Percentiles rank a stretch among this genome's conserved stretches.
These are phyloP conservation scores for Suillus tomentosus DNA, from an alignment of 768 basidiomycete species.

Conservation along the genomic window DNA sequence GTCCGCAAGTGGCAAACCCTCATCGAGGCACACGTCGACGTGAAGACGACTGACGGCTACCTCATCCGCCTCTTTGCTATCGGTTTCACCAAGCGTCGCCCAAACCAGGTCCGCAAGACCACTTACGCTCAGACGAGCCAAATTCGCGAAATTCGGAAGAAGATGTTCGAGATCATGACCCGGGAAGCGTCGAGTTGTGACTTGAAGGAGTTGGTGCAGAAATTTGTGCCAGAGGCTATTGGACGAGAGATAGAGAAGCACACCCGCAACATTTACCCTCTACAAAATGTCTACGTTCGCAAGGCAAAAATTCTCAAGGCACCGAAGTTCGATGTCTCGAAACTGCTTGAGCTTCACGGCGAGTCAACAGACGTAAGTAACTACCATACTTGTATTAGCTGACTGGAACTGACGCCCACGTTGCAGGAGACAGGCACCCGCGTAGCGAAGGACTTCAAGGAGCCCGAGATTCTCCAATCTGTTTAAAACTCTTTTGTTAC, in stretches of 20 bases:
- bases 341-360: slow-evolving; percentile 95
- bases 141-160: slow-evolving; percentile 96
- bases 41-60: slow-evolving; percentile 99
- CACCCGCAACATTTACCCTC: slow-evolving; percentile 92
- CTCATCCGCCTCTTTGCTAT: slow-evolving; percentile 98
- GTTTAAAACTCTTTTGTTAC: slow-evolving; percentile 60
- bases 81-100: slow-evolving; percentile 97
- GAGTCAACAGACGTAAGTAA: slow-evolving; percentile 87
- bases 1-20: slow-evolving; percentile 99
- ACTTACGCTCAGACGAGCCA: slow-evolving; percentile 96
- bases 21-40: slow-evolving; percentile 98
- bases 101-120: slow-evolving; percentile 96
- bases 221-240: slow-evolving; percentile 98
- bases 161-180: slow-evolving; percentile 99
- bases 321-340: slow-evolving; percentile 94
- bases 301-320: slow-evolving; percentile 99
- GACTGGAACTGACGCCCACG: slow-evolving; percentile 14
- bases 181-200: slow-evolving; percentile 94
- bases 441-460: slow-evolving; percentile 95
- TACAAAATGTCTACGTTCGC: slow-evolving; percentile 98
- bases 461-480: slow-evolving; percentile 90
- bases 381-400: slow-evolving; percentile 8
- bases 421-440: slow-evolving; percentile 90
- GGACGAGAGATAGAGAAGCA: slow-evolving; percentile 99
- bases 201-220: slow-evolving; percentile 97